Percentiles rank a stretch among this genome's conserved stretches.
phyloP scores from a whole-genome alignment of 495 filamentous ascomycete genomes.

The Talaromyces trachyspermus region DNA sequence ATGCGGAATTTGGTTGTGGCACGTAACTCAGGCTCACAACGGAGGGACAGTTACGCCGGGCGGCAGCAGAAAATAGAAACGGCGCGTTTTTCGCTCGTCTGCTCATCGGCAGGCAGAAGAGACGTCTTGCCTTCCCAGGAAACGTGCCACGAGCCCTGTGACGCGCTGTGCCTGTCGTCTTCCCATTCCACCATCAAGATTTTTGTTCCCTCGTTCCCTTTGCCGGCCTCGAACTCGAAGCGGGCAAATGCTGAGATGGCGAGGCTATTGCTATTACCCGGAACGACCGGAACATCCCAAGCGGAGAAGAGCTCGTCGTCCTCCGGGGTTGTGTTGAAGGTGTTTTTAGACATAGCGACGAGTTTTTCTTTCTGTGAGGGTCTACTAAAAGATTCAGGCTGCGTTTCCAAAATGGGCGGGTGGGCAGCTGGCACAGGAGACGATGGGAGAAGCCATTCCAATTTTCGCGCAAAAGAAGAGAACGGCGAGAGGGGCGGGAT shows the following conservation, averaged over 20 bases:
- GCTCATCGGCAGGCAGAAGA: slow-evolving; percentile 57
- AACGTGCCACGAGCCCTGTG: slow-evolving; percentile 55
- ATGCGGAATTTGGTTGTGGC: slow-evolving; percentile 16
- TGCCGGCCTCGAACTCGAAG: slow-evolving; percentile 75
- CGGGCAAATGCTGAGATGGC: slow-evolving; percentile 58
- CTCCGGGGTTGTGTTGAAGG: background rate
- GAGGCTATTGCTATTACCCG: slow-evolving; percentile 12
- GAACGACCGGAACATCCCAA: slow-evolving; percentile 23
- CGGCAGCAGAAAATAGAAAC: slow-evolving; percentile 68
- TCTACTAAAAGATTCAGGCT: background rate
- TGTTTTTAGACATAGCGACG: slow-evolving; percentile 1
- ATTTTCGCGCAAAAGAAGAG: too few species aligned
- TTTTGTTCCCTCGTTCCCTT: slow-evolving; percentile 74
- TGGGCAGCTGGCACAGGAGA: background rate
- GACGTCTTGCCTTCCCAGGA: slow-evolving; percentile 68
- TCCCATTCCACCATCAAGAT: slow-evolving; percentile 83
- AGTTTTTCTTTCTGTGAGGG: background rate
- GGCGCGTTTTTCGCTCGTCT: slow-evolving; percentile 47
- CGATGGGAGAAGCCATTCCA: too few species aligned
- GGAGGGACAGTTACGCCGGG: slow-evolving; percentile 59
- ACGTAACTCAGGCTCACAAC: slow-evolving; percentile 56
- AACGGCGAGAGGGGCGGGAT: too few species aligned
- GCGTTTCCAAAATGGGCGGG: background rate
- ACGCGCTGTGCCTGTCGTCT: slow-evolving; percentile 38
- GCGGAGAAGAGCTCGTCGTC: slow-evolving; percentile 28